Evolutionary conservation across 2,329 filamentous ascomycete genomes (phyloP).

Genomic region (Dactylellina leptospora): DNA sequence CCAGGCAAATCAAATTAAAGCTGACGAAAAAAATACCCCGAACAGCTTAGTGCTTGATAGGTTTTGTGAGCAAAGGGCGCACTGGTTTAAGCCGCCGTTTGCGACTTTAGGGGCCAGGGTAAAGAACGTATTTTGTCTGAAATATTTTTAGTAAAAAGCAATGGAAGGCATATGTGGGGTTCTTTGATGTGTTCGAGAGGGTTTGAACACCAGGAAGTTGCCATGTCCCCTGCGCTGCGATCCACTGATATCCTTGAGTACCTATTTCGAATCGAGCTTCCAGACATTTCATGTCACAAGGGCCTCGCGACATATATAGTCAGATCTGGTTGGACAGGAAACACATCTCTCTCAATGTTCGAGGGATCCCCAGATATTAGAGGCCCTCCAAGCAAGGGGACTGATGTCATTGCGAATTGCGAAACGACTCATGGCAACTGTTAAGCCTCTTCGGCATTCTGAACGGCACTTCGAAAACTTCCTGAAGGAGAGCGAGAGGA

Average conservation of each 20-base stretch:
- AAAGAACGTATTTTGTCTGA: slow-evolving; percentile 23
- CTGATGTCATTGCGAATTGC: slow-evolving; percentile 44
- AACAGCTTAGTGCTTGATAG: slow-evolving; percentile 25
- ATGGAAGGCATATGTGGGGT: slow-evolving; percentile 19
- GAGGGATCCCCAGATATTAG: slow-evolving; percentile 35
- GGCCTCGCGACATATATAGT: slow-evolving; percentile 19
- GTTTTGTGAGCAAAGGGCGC: slow-evolving; percentile 14
- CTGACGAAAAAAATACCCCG: slow-evolving; percentile 39
- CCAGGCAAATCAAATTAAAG: slow-evolving; percentile 35
- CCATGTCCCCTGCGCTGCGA: slow-evolving; percentile 22
- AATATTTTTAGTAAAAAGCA: slow-evolving; percentile 43
- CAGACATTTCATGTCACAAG: slow-evolving; percentile 40
- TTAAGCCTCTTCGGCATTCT: slow-evolving; percentile 9
- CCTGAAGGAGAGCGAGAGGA: background rate
- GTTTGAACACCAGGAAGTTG: slow-evolving; percentile 30
- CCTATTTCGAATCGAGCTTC: slow-evolving; percentile 31
- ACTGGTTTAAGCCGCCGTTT: slow-evolving; percentile 41
- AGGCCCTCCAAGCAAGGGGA: slow-evolving; percentile 34
- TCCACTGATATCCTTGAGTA: slow-evolving; percentile 45
- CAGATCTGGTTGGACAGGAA: slow-evolving; percentile 30
- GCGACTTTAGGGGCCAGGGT: slow-evolving; percentile 31
- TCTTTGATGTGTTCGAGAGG: slow-evolving; percentile 34
- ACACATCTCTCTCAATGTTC: slow-evolving; percentile 4
- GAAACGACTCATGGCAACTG: slow-evolving; percentile 30
- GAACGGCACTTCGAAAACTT: slow-evolving; percentile 8